Base-by-base conservation (phyloP, 2,329 filamentous ascomycete species). In the Aspergillus versicolor region DNA sequence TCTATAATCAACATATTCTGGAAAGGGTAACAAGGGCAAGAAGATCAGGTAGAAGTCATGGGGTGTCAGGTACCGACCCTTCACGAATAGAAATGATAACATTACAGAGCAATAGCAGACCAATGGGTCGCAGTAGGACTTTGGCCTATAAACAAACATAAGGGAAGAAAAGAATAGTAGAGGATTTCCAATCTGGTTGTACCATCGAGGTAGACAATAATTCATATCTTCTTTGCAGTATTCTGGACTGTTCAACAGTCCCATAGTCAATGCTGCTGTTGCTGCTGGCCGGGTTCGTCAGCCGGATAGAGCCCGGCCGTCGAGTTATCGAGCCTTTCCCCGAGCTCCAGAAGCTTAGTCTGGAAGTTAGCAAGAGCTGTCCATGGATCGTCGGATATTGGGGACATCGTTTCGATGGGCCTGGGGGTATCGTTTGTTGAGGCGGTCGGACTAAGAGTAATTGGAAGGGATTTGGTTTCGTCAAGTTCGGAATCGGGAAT, bases 401-500 rank as follows among this genome's bases (percentile, higher is more conserved):
- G 13, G 3, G 49, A 30, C 11, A 55, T 52, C 15, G 52, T 34
- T 34, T 47, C 45, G 11, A 56, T 41, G 27, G 57, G 54, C 56
- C 57, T 58, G 30, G 59, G 43, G 37, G 61, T 55, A 19, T 61
- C 57, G 34, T 58, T 51, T 24, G 56, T 52, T 19, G 58, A 52
- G 24, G 19, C 44, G 15, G 30, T 52, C 56, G 50, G 61, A 46
- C 43, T 58, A 59, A 52, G 54, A 15, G 63, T 61, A 15, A 54
- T 52, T 11, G 64, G 56, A 49, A 69, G 63, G 17, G 64, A 58
- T 5, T 61, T 61, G 7, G 56, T 57, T 30, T 71, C 68, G 47
- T 68, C 65, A n/a, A 67, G 59, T 37, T 69, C 63, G 13, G 66
- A 58, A 50, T 69, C 65, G 11, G 62, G 66, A 12, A 67, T 54